phyloP scores from a whole-genome alignment of 2,329 filamentous ascomycete species.

The Sporothrix mexicana region DNA sequence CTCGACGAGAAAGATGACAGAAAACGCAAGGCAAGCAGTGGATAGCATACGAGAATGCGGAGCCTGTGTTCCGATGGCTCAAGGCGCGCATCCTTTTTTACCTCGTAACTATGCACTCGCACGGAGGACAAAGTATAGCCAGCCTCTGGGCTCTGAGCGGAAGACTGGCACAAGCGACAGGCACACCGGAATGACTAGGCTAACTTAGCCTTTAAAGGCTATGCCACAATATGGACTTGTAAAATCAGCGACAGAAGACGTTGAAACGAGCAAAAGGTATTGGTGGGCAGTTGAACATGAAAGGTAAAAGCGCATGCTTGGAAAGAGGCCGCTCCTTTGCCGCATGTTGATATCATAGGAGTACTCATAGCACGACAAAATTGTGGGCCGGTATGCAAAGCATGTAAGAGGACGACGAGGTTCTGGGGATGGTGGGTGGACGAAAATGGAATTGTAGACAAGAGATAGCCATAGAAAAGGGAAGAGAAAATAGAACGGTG shows the following conservation, averaged over 20 bases:
- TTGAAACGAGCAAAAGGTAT: neutral
- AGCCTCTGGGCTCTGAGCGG: neutral
- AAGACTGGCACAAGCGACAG: neutral
- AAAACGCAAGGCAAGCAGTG: constrained; percentile 16
- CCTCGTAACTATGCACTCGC: neutral
- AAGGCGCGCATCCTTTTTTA: neutral
- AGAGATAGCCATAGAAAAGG: neutral
- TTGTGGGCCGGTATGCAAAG: neutral
- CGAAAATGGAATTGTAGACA: neutral
- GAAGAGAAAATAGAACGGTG: neutral
- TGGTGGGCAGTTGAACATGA: neutral
- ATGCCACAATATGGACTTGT: neutral
- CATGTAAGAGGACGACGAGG: neutral
- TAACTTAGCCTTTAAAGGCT: neutral
- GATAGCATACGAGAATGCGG: constrained; percentile 24
- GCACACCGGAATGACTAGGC: neutral
- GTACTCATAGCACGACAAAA: neutral
- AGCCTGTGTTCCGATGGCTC: neutral
- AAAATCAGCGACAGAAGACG: neutral
- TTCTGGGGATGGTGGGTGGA: neutral
- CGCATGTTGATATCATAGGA: neutral
- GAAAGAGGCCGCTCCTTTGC: neutral
- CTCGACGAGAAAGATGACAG: neutral
- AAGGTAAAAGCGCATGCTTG: neutral
- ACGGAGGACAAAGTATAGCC: neutral